Percentiles rank a stretch among this genome's conserved stretches.
phyloP scores from a whole-genome alignment of 495 filamentous ascomycete genomes.

The Hypoxylon cercidicola region DNA sequence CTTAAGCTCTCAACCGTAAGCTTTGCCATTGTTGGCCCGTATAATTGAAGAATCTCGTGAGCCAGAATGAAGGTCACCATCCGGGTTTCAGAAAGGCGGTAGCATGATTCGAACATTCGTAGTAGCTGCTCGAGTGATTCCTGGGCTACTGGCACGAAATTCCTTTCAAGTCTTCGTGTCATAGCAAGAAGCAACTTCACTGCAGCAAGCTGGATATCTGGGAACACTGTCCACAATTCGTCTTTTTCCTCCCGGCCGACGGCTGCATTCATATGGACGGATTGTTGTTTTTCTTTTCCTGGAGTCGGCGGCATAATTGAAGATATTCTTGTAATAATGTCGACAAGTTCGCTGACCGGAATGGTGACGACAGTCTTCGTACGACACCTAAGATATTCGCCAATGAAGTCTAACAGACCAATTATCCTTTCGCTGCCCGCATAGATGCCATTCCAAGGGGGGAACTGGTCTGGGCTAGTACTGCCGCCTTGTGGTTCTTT shows the following conservation, averaged over 20 bases:
- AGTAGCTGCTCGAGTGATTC: conserved; percentile 72
- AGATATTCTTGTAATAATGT: conserved; percentile 73
- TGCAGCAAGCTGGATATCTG: conserved; percentile 75
- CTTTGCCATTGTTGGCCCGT: conserved; percentile 72
- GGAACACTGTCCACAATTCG: conserved; percentile 73
- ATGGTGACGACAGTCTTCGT: conserved; percentile 70
- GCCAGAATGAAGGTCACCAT: conserved; percentile 67
- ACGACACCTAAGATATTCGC: conserved; percentile 57
- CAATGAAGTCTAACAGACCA: conserved; percentile 69
- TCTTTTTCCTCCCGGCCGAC: conserved; percentile 82
- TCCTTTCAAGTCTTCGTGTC: conserved; percentile 62
- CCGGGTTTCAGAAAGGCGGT: conserved; percentile 66
- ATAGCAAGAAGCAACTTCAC: conserved; percentile 67
- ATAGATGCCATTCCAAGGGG: conserved; percentile 75
- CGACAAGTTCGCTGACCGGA: conserved; percentile 71
- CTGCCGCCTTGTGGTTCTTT: conserved; percentile 55
- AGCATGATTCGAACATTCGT: conserved; percentile 74
- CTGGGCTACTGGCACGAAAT: conserved; percentile 63
- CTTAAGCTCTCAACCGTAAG: conserved; percentile 66
- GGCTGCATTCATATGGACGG: conserved; percentile 67
- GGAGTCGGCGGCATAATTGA: conserved; percentile 68
- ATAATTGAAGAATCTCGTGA: conserved; percentile 64
- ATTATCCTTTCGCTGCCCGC: conserved; percentile 75
- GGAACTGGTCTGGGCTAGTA: conserved; percentile 61
- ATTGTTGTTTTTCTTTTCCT: conserved; percentile 44